These are phyloP conservation scores for Ophiosphaerella narmari DNA, from an alignment of 2,329 filamentous ascomycete species.

Conservation along the genomic window DNA sequence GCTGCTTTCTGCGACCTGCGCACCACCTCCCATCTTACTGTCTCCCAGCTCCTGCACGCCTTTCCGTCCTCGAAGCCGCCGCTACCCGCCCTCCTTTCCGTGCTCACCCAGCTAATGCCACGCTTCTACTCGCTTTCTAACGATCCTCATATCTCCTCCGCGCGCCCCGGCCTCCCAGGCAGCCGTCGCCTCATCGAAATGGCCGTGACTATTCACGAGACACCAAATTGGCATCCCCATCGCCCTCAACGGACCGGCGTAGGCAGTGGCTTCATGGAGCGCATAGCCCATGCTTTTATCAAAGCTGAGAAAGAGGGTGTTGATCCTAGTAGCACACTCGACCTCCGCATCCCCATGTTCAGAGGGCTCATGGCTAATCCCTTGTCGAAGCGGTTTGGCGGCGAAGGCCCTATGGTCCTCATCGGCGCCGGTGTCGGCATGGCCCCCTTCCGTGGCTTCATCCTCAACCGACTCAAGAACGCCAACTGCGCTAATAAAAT, in stretches of 20 bases:
- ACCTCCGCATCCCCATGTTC: conserved; percentile 92
- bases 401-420: conserved; percentile 95
- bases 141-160: conserved; percentile 81
- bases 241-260: conserved; percentile 71
- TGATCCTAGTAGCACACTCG: conserved; percentile 52
- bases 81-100: conserved; percentile 77
- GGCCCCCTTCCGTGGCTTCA: conserved; percentile 96
- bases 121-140: conserved; percentile 98
- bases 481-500: conserved; percentile 98
- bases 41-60: conserved; percentile 84
- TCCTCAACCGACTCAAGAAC: conserved; percentile 89
- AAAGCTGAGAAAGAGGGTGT: conserved; percentile 64
- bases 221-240: conserved; percentile 74
- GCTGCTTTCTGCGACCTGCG: conserved; percentile 90
- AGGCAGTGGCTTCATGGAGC: conserved; percentile 91
- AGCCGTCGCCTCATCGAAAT: conserved; percentile 85
- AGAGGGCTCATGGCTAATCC: conserved; percentile 98
- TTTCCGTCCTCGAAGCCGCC: conserved; percentile 93
- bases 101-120: conserved; percentile 88
- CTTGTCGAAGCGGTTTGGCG: conserved; percentile 85
- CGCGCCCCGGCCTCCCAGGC: conserved; percentile 67
- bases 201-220: conserved; percentile 94
- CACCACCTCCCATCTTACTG: conserved; percentile 80
- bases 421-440: conserved; percentile 97
- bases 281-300: conserved; percentile 75